These are phyloP conservation scores for Coemansia sp. DNA, from an alignment of 192 early-diverging fungal species.

Conservation along the genomic window DNA sequence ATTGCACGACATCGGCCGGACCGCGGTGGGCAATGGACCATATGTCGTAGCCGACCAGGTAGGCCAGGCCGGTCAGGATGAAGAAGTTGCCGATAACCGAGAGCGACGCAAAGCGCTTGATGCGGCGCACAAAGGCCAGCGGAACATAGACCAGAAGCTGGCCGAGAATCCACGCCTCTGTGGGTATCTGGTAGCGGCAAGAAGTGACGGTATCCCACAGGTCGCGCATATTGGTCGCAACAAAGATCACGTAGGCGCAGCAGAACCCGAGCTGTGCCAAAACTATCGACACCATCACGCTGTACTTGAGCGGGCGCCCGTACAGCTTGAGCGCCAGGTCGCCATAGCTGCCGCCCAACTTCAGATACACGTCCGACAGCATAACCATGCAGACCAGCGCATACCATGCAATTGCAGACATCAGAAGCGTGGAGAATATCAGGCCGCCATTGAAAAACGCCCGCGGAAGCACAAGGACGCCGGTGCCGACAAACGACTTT, in stretches of 20 bases:
- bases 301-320: slow-evolving; percentile 59
- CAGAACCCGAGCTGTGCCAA: slow-evolving; percentile 83
- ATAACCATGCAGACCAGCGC: slow-evolving; percentile 65
- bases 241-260: slow-evolving; percentile 86
- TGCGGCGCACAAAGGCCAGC: slow-evolving; percentile 85
- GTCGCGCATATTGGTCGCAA: slow-evolving; percentile 77
- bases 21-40: slow-evolving; percentile 63
- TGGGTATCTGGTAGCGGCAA: slow-evolving; percentile 59
- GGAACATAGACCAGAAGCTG: slow-evolving; percentile 78
- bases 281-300: slow-evolving; percentile 68
- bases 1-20: slow-evolving; percentile 63
- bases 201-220: slow-evolving; percentile 66
- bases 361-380: slow-evolving; percentile 61
- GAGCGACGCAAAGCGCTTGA: slow-evolving; percentile 81
- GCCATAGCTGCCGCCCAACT: slow-evolving; percentile 62
- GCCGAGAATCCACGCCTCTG: slow-evolving; percentile 71
- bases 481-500: slow-evolving; percentile 80
- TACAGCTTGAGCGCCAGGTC: slow-evolving; percentile 66
- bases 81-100: slow-evolving; percentile 91
- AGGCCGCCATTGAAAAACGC: slow-evolving; percentile 77
- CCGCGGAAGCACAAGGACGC: slow-evolving; percentile 69
- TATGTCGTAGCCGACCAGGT: slow-evolving; percentile 81
- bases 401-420: slow-evolving; percentile 60
- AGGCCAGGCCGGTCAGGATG: slow-evolving; percentile 82
- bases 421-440: slow-evolving; percentile 56